phyloP scores from a whole-genome alignment of 208 protist genomes.

The Naegleria lovaniensis region DNA sequence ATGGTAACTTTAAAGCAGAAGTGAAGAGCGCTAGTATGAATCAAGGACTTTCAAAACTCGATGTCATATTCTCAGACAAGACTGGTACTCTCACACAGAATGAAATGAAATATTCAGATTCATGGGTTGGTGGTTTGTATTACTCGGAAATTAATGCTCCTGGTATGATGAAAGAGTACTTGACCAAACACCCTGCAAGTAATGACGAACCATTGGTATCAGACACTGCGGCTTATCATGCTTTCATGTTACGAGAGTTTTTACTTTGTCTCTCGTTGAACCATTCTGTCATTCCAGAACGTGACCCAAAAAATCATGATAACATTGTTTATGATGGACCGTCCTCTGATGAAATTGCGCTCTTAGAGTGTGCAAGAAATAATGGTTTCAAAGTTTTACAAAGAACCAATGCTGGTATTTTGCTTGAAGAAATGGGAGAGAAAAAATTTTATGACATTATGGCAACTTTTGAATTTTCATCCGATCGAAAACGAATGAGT shows the following conservation, averaged over 20 bases:
- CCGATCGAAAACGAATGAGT: constrained; percentile 72
- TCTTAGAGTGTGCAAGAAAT: constrained; percentile 60
- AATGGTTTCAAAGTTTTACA: constrained; percentile 66
- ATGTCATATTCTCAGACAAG: constrained; percentile 81
- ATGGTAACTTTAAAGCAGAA: not conserved
- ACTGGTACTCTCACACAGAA: constrained; percentile 84
- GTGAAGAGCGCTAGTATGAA: constrained; percentile 32
- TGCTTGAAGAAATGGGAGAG: constrained; percentile 7
- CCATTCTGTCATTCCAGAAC: constrained; percentile 61
- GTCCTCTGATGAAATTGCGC: constrained; percentile 24
- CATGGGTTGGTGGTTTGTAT: constrained; percentile 48
- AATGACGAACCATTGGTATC: not conserved
- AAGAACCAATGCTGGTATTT: constrained; percentile 39
- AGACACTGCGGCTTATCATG: constrained; percentile 39
- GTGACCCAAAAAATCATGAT: not conserved
- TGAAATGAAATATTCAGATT: constrained; percentile 69
- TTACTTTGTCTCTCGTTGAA: constrained; percentile 61
- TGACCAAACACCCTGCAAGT: not conserved
- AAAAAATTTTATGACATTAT: constrained; percentile 72
- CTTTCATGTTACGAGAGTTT: constrained; percentile 54
- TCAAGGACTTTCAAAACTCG: constrained; percentile 50
- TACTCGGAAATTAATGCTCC: not conserved
- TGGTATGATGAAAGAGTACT: not conserved
- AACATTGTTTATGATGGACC: not conserved
- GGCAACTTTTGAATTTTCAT: constrained; percentile 66